Base-by-base conservation (phyloP, 2,329 filamentous ascomycete genomes). In the Metarhizium rileyi region DNA sequence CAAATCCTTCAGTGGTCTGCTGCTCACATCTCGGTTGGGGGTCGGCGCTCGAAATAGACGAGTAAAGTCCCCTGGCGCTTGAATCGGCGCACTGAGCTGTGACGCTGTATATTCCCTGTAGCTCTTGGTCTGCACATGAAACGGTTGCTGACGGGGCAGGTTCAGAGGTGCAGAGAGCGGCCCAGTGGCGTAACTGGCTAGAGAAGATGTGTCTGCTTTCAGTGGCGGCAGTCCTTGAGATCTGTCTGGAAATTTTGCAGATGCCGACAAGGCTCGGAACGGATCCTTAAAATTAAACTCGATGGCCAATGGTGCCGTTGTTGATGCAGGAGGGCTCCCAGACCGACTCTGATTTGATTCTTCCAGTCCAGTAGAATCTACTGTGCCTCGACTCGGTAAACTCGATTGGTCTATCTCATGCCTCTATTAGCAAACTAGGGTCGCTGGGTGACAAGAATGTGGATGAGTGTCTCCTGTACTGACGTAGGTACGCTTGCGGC, bases 11-110 rank as follows among this genome's bases (percentile, higher is more conserved):
- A 44, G 18, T 28, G 28, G 35, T 2, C 38, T 45, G 23, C 33
- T 48, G 35, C 26, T 43, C 7, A 22, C 40, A 18, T 33, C 41
- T 14, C 44, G 14, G 12, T 27, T 36, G 26, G 48, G 22, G 18
- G n/a, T 23, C 14, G 48, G 20, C 30, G 44, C 20, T 8, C 20
- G 70, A 51, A 76, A 68, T 5, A 72, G 70, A 50, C 73, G 71
- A 2, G 69, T 67, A 55, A 79, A 80, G 48, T 80, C 77, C 47
- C 70, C 71, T 0, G 76, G 66, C 3, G 75, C 71, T 3, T 71
- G 70, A 50, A 78, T 76, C 1, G 76, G 76, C 2, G 76, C 74
- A 56, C 72, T 77, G 66, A 80, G 68, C 57, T 79, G 76, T 3
- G 76, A 69, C 58, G 76, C 72, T 12, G 70, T 70, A 59, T 77